These are phyloP conservation scores for Fraxinus latifolia DNA, from an alignment of 305 asterid genomes.

Conservation along the genomic window DNA sequence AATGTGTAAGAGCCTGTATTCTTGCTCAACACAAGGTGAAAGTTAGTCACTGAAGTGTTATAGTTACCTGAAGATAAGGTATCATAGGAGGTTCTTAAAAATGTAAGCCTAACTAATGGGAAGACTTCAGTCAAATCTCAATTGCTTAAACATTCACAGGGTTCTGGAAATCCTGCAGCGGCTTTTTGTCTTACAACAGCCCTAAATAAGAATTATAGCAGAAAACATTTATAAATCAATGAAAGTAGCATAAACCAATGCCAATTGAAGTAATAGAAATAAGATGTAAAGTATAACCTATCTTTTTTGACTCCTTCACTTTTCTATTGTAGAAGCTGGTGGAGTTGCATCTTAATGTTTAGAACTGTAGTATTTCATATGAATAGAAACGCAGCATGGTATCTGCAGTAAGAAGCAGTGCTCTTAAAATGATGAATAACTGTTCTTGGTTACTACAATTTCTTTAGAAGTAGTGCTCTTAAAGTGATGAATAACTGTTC, in stretches of 20 bases:
- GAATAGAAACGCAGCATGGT: neutral
- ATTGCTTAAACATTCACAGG: neutral
- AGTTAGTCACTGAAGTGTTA: neutral
- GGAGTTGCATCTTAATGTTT: slow-evolving; percentile 6
- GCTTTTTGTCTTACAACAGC: neutral
- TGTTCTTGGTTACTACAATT: neutral
- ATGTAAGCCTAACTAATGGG: slow-evolving; percentile 9
- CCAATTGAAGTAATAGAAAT: neutral
- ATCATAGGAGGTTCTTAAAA: slow-evolving; percentile 3
- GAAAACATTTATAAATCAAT: slow-evolving; percentile 10
- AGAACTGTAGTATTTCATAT: slow-evolving; percentile 13
- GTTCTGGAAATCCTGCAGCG: slow-evolving; percentile 1
- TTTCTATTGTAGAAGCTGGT: neutral
- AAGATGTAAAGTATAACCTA: neutral
- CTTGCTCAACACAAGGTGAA: slow-evolving; percentile 6
- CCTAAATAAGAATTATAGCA: neutral
- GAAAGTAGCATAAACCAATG: neutral
- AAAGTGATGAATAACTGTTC: neutral
- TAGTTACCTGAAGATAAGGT: slow-evolving; percentile 8
- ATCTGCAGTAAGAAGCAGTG: neutral
- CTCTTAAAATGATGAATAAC: neutral
- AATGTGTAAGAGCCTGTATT: neutral
- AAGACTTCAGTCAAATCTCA: neutral
- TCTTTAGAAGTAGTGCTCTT: neutral
- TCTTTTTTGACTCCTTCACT: neutral